Base-by-base conservation (phyloP, 106 monocot species). In the Platanthera guangdongensis region DNA sequence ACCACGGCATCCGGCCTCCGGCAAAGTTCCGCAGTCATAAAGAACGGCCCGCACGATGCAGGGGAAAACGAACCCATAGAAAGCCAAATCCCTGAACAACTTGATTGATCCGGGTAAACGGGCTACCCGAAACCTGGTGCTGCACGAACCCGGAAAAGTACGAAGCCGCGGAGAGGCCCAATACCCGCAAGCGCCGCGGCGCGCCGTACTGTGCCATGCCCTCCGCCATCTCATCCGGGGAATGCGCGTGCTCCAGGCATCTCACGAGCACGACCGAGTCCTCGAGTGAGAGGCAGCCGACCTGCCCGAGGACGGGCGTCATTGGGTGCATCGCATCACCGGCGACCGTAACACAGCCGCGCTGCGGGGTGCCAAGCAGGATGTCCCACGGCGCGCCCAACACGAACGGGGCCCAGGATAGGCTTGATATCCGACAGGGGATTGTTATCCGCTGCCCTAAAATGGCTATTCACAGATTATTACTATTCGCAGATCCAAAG, bases 251-350 rank as follows among this genome's bases (percentile, higher is more conserved):
- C 1, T 49, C 50, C 16, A 84, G 19, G 82, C 49, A 71, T 7
- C 84, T 68, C 2, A 78, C 86, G 18, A 86, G 89, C 19, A 84
- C 83, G 2, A 89, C 79, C 0, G 83, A 81, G 30, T 89, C 89
- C 74, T 86, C 89, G 2, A 88, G 76, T 3, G 86, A 81, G 0
- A 79, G 13, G 59, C 81, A 71, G 1, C 81, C 83, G 10, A 83
- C 83, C 46, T 89, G 89, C 4, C 68, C 89, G 6, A 85, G 52
- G 52, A 81, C 83, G 0, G 88, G 83, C 2, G 81, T 81, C 88
- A 83, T 86, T 13, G 86, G 83, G 48, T 86, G 88, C 32, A 89
- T 48, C 14, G 88, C 88, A 19, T 89, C 88, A 7, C 88, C 86
- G 3, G 83, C 78, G 21, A 89, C 81, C 1, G 81, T 73, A 16